These are phyloP conservation scores for Blastobotrys arbuscula DNA, from an alignment of 1,139 yeast species.

Conservation along the genomic window DNA sequence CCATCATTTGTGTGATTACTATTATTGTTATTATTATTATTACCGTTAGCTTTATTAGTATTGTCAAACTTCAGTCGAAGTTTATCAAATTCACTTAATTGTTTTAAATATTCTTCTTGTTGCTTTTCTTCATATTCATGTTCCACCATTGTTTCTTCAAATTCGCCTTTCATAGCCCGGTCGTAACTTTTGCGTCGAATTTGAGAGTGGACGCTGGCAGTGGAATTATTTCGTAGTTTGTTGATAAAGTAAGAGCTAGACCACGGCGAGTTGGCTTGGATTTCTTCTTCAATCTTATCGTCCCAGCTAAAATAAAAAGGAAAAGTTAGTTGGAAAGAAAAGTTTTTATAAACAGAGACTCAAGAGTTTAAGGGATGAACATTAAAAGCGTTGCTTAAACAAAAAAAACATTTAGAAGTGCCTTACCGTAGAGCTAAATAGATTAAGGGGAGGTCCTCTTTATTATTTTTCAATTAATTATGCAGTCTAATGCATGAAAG, in stretches of 20 bases:
- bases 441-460: too few species aligned
- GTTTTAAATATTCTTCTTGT: constrained; percentile 11
- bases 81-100: constrained; percentile 13
- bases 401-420: too few species aligned
- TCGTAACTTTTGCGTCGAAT: neutral
- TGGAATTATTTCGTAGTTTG: constrained; percentile 2
- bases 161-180: neutral
- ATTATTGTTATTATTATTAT: neutral
- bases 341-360: too few species aligned
- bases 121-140: constrained; percentile 2
- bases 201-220: neutral
- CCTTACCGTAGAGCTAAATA: too few species aligned
- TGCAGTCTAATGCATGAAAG: neutral
- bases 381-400: too few species aligned
- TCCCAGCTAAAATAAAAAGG: neutral
- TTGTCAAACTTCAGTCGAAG: constrained; percentile 11
- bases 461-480: too few species aligned
- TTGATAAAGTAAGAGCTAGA: constrained; percentile 1
- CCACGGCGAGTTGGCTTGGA: neutral
- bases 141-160: neutral
- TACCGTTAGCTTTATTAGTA: neutral
- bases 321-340: neutral
- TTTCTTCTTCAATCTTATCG: neutral
- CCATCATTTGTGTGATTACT: too few species aligned
- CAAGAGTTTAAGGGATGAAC: too few species aligned